Base-by-base conservation (phyloP, 2,329 filamentous ascomycete genomes). In the Cordyceps cateniannulata region DNA sequence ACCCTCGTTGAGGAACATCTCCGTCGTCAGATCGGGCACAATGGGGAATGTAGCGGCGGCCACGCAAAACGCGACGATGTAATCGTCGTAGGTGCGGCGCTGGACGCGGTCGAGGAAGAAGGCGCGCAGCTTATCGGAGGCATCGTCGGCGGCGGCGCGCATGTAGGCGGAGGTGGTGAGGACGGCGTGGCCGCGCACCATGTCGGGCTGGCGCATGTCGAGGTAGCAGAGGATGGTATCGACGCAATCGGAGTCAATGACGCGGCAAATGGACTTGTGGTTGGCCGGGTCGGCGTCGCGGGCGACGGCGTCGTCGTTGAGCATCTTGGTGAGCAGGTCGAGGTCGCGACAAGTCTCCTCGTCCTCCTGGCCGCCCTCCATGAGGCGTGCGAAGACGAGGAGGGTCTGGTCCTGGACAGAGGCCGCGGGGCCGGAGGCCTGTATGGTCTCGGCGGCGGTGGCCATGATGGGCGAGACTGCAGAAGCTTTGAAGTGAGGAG, bases 61-160 rank as follows among this genome's bases (percentile, higher is more conserved):
- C n/a, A 93, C 92, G 58, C 93, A 98, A 72, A 97, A 98, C 6
- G 93, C 93, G 54, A 95, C 81, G 59, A 96, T 91, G 66, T 96
- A 85, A 73, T 96, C 91, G 68, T 97, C 93, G 65, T 92, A 90
- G 25, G 89, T 93, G 57, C 87, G 87, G 64, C 88, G 86, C 66
- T 83, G 77, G 18, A 96, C 80, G 58, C 88, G 85, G 18, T 83
- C 79, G 59, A 86, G 86, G 71, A 97, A 89, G 71, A 95, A 93
- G 5, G 83, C 82, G 5, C 84, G 83, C 54, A 97, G 84, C 65
- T 87, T 83, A 65, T 85, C 80, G 65, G 86, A 81, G 3, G 91
- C 91, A 7, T 84, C 81, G 14, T 93, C 84, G 58, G 85, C 85
- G 3, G 89, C 86, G 29, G 87, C 85, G 71, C 93, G 89, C 63